Conservation (phyloP, 2,329 filamentous ascomycete species). For the Thielaviopsis punctulata region DNA sequence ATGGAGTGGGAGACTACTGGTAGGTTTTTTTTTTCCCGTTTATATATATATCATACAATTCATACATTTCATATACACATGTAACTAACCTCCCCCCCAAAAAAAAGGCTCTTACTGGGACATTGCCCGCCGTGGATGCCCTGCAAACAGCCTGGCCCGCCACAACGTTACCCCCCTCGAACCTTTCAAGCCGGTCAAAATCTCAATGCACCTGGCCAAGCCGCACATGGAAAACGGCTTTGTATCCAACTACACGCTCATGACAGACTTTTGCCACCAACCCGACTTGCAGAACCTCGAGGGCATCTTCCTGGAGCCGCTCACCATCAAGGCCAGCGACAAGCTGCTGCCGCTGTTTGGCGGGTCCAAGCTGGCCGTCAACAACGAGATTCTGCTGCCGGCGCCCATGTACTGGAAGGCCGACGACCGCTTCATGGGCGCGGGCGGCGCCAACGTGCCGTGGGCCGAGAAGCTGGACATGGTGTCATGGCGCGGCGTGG, state of each 20-base stretch:
- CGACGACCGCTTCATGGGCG: slow-evolving; percentile 44
- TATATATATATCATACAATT: not conserved
- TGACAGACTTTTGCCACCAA: slow-evolving; percentile 47
- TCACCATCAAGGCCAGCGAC: slow-evolving; percentile 38
- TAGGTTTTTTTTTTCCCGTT: slow-evolving; percentile 17
- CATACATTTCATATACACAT: not conserved
- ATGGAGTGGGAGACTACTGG: slow-evolving; percentile 36
- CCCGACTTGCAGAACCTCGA: slow-evolving; percentile 45
- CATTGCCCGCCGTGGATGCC: slow-evolving; percentile 41
- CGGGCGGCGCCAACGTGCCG: slow-evolving; percentile 31
- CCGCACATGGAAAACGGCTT: slow-evolving; percentile 38
- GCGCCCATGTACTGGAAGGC: slow-evolving; percentile 52
- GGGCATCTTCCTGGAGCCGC: slow-evolving; percentile 45
- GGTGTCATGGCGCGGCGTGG: slow-evolving; percentile 49
- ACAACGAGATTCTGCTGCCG: slow-evolving; percentile 54
- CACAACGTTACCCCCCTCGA: slow-evolving; percentile 25
- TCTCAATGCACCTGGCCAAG: slow-evolving; percentile 28
- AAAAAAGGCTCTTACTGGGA: slow-evolving; percentile 35
- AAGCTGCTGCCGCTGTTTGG: slow-evolving; percentile 48
- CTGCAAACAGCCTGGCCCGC: slow-evolving; percentile 44
- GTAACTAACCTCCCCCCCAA: not conserved
- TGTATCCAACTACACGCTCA: slow-evolving; percentile 43
- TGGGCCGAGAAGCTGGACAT: slow-evolving; percentile 40
- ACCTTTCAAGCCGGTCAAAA: slow-evolving; percentile 27
- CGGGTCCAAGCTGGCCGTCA: slow-evolving; percentile 49